These are phyloP conservation scores for Backusella circina DNA, from an alignment of 192 early-diverging fungal species.

Conservation along the genomic window DNA sequence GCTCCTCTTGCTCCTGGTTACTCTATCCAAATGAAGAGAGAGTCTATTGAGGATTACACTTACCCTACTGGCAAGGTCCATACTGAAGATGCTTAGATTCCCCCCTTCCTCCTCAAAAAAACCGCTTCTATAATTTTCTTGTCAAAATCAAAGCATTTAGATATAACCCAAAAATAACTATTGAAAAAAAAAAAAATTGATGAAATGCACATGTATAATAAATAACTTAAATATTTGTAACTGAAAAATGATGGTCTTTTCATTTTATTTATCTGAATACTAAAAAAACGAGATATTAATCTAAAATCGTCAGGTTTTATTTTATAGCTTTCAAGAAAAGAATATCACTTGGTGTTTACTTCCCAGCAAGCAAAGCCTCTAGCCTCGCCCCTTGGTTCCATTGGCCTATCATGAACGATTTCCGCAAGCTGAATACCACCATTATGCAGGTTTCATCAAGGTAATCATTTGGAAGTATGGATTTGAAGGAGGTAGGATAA, in stretches of 20 bases:
- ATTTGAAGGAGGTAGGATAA: neutral
- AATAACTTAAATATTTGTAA: neutral
- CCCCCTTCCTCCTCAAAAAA: neutral
- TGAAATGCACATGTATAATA: neutral
- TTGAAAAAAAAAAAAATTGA: neutral
- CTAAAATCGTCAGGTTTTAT: neutral
- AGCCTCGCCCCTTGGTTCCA: neutral
- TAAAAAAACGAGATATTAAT: neutral
- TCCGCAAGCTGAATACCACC: neutral
- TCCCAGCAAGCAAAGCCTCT: neutral
- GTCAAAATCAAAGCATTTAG: neutral
- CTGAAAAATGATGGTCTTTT: neutral
- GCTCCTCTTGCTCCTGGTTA: slow-evolving; percentile 30
- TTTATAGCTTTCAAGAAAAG: neutral
- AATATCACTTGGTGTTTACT: neutral
- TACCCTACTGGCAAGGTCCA: slow-evolving; percentile 28
- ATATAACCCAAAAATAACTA: neutral
- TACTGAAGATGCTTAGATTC: neutral
- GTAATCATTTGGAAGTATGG: neutral
- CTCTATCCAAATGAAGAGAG: slow-evolving; percentile 34
- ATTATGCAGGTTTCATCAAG: neutral
- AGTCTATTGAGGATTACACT: slow-evolving; percentile 32
- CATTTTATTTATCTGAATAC: neutral
- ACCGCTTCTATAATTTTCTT: neutral
- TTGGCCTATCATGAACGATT: neutral